phyloP scores from a whole-genome alignment of 2,329 filamentous ascomycete species.

The Dactylellina leptospora region DNA sequence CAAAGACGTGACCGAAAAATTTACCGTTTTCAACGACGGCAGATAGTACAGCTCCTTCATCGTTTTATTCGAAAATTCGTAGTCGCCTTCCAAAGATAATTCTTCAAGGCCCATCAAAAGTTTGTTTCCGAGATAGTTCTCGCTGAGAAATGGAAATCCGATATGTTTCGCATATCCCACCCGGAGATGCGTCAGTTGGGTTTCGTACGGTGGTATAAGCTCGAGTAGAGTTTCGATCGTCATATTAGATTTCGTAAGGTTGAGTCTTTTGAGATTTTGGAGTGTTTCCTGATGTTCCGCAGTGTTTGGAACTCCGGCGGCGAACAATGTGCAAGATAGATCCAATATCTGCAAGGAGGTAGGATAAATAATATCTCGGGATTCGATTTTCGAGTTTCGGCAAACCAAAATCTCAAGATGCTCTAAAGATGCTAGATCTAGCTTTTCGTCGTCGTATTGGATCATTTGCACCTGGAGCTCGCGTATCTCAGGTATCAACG shows the following conservation, averaged over 20 bases:
- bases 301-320: not conserved
- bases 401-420: conserved; percentile 33
- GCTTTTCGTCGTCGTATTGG: not conserved
- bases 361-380: conserved; percentile 10
- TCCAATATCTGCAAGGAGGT: conserved; percentile 20
- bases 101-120: conserved; percentile 13
- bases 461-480: conserved; percentile 39
- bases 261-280: conserved; percentile 26
- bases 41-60: conserved; percentile 21
- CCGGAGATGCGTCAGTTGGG: conserved; percentile 32
- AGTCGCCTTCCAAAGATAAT: conserved; percentile 43
- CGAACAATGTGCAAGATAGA: conserved; percentile 16
- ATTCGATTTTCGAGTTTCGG: conserved; percentile 5
- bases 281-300: conserved; percentile 30
- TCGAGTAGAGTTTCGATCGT: conserved; percentile 10
- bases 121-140: conserved; percentile 10
- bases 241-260: conserved; percentile 21
- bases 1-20: conserved; percentile 33
- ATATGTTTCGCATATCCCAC: conserved; percentile 33
- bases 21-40: conserved; percentile 6
- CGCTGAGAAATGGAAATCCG: conserved; percentile 10
- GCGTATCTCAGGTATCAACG: conserved; percentile 15
- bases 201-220: conserved; percentile 21
- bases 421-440: conserved; percentile 22
- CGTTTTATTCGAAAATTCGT: conserved; percentile 22